Base-by-base conservation (phyloP, 164 flowering plant species). In the Magnolia sinica region DNA sequence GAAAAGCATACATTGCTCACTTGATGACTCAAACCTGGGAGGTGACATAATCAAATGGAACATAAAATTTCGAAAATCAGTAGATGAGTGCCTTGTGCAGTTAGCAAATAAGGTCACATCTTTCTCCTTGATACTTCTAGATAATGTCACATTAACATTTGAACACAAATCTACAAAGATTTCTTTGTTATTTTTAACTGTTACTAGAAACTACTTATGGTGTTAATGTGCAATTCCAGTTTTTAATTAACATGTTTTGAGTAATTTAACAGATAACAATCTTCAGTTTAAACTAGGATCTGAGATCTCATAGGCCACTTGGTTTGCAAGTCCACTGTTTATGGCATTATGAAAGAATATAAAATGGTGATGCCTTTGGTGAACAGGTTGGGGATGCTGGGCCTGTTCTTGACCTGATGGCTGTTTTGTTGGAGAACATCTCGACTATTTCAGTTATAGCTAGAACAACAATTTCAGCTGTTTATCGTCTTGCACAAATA, bases 371-470 rank as follows among this genome's bases (percentile, higher is more conserved):
- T 81, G n/a, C 31, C 27, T 66, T 37, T 73, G 50, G 50, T 75
- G 68, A 73, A 83, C 87, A 96, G 99, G 95, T 94, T 78, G 99
- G 98, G 84, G 98, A 96, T 82, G 95, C 95, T 52, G 95, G 98
- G 58, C 96, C 93, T 63, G 86, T 96, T 75, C 94, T 94, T 78
- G 97, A 94, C 73, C 81, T 85, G 77, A 94, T 94, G 98, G 92
- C 99, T 78, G 90, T 82, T 73, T 91, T 90, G 93, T 79, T 96
- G 84, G 99, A 96, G 88, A 94, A 90, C 72, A 87, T 91, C 76
- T 86, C 98, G 68, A 81, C 79, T 75, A 58, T 86, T 80, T 81
- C 88, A 3, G 88, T 86, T 31, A 81, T 89, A 51, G 93, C 95
- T 71, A 87, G 98, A 83, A 86, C 91, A 10, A 92, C 97, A 66